Percentiles rank a stretch among this genome's conserved stretches.
phyloP scores from a whole-genome alignment of 1,284 basidiomycete species.

The Boletellus sp. region DNA sequence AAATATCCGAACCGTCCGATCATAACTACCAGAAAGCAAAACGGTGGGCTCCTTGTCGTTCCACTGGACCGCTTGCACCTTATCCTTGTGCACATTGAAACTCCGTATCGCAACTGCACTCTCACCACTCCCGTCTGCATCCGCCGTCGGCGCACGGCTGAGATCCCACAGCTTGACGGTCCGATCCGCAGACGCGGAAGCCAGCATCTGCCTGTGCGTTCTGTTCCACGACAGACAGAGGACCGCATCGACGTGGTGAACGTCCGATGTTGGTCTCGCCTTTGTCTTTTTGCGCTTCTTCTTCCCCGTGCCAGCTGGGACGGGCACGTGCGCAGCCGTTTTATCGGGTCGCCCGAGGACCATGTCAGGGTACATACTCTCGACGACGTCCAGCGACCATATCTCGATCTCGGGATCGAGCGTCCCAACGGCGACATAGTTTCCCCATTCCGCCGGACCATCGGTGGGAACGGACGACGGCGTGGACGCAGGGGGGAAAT shows the following conservation, averaged over 20 bases:
- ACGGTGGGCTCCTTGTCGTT: conserved; percentile 85
- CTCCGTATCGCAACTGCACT: conserved; percentile 61
- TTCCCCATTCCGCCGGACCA: conserved; percentile 56
- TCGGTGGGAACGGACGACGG: background rate
- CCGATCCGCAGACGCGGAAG: conserved; percentile 89
- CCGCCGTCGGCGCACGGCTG: conserved; percentile 59
- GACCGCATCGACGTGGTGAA: conserved; percentile 92
- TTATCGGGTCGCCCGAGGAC: conserved; percentile 88
- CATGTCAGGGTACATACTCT: conserved; percentile 91
- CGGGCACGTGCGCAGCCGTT: conserved; percentile 76
- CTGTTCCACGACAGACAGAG: conserved; percentile 92
- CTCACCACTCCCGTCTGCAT: conserved; percentile 43
- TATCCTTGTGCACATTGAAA: conserved; percentile 90
- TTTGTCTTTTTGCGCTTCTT: conserved; percentile 92
- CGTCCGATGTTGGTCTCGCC: conserved; percentile 61
- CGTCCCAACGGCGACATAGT: conserved; percentile 94
- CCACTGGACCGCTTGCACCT: conserved; percentile 98
- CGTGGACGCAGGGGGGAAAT: conserved; percentile 71
- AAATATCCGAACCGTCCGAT: conserved; percentile 90
- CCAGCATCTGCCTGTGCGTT: conserved; percentile 83
- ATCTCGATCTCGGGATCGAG: conserved; percentile 99
- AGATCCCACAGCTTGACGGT: conserved; percentile 99
- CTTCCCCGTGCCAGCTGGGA: conserved; percentile 81
- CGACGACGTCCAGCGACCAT: conserved; percentile 93
- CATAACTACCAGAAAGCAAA: conserved; percentile 89